These are phyloP conservation scores for Phlebiopsis flavidoalba DNA, from an alignment of 768 basidiomycete genomes.

Conservation along the genomic window DNA sequence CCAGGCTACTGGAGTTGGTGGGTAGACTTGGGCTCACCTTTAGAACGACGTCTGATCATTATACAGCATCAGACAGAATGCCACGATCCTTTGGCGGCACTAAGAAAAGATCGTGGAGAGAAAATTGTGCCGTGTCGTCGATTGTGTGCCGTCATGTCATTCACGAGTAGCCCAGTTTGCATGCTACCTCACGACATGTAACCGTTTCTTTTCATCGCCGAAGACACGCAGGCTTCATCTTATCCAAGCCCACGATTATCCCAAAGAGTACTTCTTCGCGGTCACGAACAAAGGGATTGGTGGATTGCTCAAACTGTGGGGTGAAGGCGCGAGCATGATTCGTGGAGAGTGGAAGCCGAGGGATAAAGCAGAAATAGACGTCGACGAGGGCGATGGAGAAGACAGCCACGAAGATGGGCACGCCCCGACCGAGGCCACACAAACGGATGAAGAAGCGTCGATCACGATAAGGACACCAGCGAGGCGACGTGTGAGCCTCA, in stretches of 20 bases:
- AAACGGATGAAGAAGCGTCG: not conserved
- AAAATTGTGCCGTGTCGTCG: constrained; percentile 64
- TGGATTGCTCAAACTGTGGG: constrained; percentile 73
- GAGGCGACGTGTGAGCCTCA: not conserved
- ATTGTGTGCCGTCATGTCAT: not conserved
- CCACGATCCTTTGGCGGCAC: constrained; percentile 79
- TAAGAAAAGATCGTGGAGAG: constrained; percentile 74
- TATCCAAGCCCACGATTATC: constrained; percentile 76
- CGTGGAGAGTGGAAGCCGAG: constrained; percentile 66
- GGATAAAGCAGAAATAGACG: constrained; percentile 25
- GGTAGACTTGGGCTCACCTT: constrained; percentile 26
- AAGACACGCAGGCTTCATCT: constrained; percentile 77
- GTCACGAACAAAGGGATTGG: constrained; percentile 91
- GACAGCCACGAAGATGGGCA: not conserved
- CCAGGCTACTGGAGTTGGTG: constrained; percentile 72
- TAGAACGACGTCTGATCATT: not conserved
- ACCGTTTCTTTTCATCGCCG: constrained; percentile 61
- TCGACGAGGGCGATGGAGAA: constrained; percentile 21
- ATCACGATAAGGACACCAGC: too few relatives aligned
- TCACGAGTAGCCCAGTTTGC: constrained; percentile 51
- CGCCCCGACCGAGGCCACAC: not conserved
- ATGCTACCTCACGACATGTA: constrained; percentile 63
- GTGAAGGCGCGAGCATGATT: constrained; percentile 78
- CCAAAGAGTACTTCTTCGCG: constrained; percentile 87
- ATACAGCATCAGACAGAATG: constrained; percentile 77